Evolutionary conservation across 805 yeast species (phyloP).

Genomic region (Debaryomyces maramus): DNA sequence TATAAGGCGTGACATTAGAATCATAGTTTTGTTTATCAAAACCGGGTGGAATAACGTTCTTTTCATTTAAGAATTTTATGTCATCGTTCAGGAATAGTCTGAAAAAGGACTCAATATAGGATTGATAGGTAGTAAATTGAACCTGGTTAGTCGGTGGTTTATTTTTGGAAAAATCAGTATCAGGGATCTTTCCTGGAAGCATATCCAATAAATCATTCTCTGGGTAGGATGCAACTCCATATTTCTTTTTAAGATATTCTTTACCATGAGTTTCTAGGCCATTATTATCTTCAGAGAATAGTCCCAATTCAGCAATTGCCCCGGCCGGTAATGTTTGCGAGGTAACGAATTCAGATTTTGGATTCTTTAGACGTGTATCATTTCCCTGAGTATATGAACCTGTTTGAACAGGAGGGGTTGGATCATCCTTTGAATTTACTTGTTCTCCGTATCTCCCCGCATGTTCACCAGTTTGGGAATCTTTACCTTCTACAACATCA

Average conservation of each 20-base stretch:
- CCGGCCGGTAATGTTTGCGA: slow-evolving; percentile 67
- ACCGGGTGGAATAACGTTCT: slow-evolving; percentile 56
- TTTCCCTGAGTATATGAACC: slow-evolving; percentile 50
- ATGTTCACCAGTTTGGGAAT: slow-evolving; percentile 4
- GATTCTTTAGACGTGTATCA: slow-evolving; percentile 64
- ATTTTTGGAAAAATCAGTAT: slow-evolving; percentile 77
- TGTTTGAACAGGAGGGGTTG: slow-evolving; percentile 47
- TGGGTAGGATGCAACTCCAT: slow-evolving; percentile 91
- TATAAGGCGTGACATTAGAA: slow-evolving; percentile 66
- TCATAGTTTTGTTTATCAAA: slow-evolving; percentile 52
- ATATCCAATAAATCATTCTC: slow-evolving; percentile 67
- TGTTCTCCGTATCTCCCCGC: slow-evolving; percentile 3
- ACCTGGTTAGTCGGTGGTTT: slow-evolving; percentile 81
- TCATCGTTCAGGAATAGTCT: slow-evolving; percentile 81
- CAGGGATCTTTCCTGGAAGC: slow-evolving; percentile 87
- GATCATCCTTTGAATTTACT: slow-evolving; percentile 24
- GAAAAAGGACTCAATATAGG: slow-evolving; percentile 83
- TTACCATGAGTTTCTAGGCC: slow-evolving; percentile 67
- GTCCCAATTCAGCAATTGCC: slow-evolving; percentile 59
- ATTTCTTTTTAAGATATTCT: slow-evolving; percentile 71
- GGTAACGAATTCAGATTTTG: slow-evolving; percentile 72
- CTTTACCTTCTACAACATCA: slow-evolving; percentile 6
- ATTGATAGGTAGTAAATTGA: slow-evolving; percentile 82
- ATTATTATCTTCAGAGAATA: slow-evolving; percentile 59
- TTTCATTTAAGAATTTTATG: slow-evolving; percentile 64